These are phyloP conservation scores for Exophiala calicioides DNA, from an alignment of 2,329 filamentous ascomycete genomes.

Conservation along the genomic window DNA sequence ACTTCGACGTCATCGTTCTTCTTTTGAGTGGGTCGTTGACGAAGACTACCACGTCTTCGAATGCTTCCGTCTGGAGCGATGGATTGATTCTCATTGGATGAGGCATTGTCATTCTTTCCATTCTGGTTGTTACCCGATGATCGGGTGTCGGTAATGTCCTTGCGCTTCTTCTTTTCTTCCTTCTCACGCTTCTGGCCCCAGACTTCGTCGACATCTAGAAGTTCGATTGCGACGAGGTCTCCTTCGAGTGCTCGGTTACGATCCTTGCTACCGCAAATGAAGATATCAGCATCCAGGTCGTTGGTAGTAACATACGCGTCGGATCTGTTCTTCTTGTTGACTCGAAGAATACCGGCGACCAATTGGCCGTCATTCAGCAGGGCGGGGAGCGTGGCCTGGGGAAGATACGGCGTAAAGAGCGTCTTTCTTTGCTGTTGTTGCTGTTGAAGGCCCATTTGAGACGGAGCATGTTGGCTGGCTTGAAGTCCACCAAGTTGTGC, in stretches of 20 bases:
- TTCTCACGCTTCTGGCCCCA: conserved; percentile 99
- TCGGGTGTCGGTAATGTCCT: conserved; percentile 93
- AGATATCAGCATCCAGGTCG: conserved; percentile 96
- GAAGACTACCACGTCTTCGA: conserved; percentile 87
- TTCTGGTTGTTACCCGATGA: conserved; percentile 64
- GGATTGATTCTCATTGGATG: conserved; percentile 63
- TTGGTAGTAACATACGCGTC: conserved; percentile 96
- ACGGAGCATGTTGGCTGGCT: conserved; percentile 71
- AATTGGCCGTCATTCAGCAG: conserved; percentile 89
- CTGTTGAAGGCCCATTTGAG: conserved; percentile 62
- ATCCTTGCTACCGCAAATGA: conserved; percentile 99
- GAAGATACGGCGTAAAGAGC: conserved; percentile 94
- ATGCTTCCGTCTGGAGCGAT: conserved; percentile 76
- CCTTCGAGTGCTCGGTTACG: conserved; percentile 95
- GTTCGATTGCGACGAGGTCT: conserved; percentile 90
- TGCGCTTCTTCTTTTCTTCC: conserved; percentile 99
- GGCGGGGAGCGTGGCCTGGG: conserved; percentile 88
- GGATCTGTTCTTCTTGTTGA: conserved; percentile 99
- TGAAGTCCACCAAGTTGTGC: conserved; percentile 71
- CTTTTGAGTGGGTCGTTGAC: conserved; percentile 97
- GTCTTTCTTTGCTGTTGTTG: conserved; percentile 96
- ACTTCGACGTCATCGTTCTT: conserved; percentile 99
- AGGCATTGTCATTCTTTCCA: conserved; percentile 55
- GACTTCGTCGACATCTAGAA: conserved; percentile 96
- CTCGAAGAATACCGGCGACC: conserved; percentile 91